Evolutionary conservation across 495 filamentous ascomycete genomes (phyloP), one percentile per base, ranked within the genome.

Genomic region (Penicillium ucsense): DNA sequence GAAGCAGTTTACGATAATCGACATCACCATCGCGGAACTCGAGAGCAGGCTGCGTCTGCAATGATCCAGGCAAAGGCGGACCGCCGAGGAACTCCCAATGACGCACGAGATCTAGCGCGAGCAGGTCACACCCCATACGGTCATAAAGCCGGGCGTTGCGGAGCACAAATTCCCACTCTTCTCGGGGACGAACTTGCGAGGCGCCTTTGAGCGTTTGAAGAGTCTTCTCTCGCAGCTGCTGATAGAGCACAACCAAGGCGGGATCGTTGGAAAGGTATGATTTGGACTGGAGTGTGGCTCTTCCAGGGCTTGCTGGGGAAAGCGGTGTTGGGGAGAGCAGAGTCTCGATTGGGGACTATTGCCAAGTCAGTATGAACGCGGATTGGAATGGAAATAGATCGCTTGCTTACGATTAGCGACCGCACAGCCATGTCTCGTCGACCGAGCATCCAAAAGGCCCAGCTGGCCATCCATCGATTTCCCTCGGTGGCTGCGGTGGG

Each of bases 51-150:
- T 55, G 45, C 5, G 45, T 38, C 47, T 56, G 67, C 38, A 53
- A 34, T 31, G 54, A 48, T 27, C 53, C 55, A 20, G 55, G 52
- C 38, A 62, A 60, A 1, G 78, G 61, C 4, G 61, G 61, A 8
- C 39, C 52, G 38, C 55, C 67, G 39, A 94, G 70, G 67, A 95
- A 94, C 56, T 89, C 84, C 90, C 90, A 96, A 56, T 86, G 89
- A 5, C 84, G 78, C 5, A 89, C 86, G 52, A 70, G 55, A 54
- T 94, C 88, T 8, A 98, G 68, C 8, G 94, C 92, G 2, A 96
- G 78, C n/a, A 95, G 56, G 60, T 95, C 91, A 56, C 92, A 94
- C 8, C 92, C 92, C 94, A 97, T 97, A 1, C 94, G 81, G 60
- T 88, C 83, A 55, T 97, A 95, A 4, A 95, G 71, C 31, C 86